Evolutionary conservation across 2,329 filamentous ascomycete genomes (phyloP), one percentile per base, ranked within the genome.

Genomic region (Aspergillus fructus): DNA sequence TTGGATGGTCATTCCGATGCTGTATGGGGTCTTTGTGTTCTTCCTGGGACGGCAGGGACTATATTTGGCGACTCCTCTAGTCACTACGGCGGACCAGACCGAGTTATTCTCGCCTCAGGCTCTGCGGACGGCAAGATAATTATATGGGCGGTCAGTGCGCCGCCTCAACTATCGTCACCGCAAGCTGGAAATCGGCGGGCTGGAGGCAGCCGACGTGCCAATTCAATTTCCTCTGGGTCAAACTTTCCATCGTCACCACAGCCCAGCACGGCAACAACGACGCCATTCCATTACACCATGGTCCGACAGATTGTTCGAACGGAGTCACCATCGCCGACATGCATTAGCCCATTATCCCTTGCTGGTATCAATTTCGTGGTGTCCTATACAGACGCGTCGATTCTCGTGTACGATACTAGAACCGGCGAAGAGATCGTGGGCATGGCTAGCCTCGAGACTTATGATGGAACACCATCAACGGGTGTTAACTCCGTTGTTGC

Each of bases 371-470:
- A 88, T 5, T 97, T 99, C 73, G 91, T 97, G 1, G 94, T 97
- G 2, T 91, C 91, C 19, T 99, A 96, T 73, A 86, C 90, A 0
- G 93, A 99, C 74, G 91, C 93, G 2, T 88, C 91, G 2, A 90
- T 97, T 52, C 79, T 97, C 15, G 89, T 97, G 17, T 99, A 93
- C 73, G 93, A 97, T 71, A 97, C 93, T 1, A 82, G 91, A 62
- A 92, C 90, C 0, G 94, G 93, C 47, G 94, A 97, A 73, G 91
- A 96, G 69, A 85, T 97, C 40, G 91, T 92, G 33, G 87, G 86
- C 47, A 97, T 99, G 93, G 91, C 91, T 37, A 97, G 92, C 71
- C 80, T 89, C 48, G 94, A 97, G 75, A 97, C 93, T 0, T 97
- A 96, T 66, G 90, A 99, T 66, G 90, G 90, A 8, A 94, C 91